Conservation (phyloP, 441 rosid species). For the Erodium moschatum region DNA sequence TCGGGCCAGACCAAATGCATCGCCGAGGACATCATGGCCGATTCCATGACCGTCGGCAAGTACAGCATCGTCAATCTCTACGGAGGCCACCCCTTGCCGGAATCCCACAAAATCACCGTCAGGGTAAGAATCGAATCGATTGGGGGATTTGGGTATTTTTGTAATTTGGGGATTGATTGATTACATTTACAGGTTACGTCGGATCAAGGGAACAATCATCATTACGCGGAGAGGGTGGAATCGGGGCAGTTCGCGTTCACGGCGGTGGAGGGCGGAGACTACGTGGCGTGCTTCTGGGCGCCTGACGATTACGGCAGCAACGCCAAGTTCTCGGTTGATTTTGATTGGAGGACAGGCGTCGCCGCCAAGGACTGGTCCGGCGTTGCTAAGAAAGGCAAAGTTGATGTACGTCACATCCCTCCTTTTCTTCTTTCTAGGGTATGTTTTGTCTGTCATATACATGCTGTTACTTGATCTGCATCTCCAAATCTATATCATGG, state of each 20-base stretch:
- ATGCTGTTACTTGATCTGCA: too few relatives aligned
- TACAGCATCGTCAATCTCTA: constrained; percentile 44
- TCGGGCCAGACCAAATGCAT: constrained; percentile 67
- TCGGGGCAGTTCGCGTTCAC: constrained; percentile 55
- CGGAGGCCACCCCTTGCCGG: constrained; percentile 44
- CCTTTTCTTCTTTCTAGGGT: too few relatives aligned
- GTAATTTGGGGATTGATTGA: background rate
- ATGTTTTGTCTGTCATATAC: too few relatives aligned
- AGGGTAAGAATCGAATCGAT: constrained; percentile 30
- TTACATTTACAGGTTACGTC: constrained; percentile 44
- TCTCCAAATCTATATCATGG: too few relatives aligned
- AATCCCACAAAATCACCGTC: constrained; percentile 48
- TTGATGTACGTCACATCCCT: constrained; percentile 37
- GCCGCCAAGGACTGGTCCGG: constrained; percentile 56
- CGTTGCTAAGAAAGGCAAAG: constrained; percentile 62
- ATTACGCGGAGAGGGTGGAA: constrained; percentile 39
- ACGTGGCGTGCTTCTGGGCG: constrained; percentile 47
- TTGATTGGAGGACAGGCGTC: constrained; percentile 63
- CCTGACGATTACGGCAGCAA: constrained; percentile 35
- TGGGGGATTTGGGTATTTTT: background rate
- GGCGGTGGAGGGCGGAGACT: constrained; percentile 52
- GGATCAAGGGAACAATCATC: constrained; percentile 41
- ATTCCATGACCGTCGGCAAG: constrained; percentile 55
- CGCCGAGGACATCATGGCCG: constrained; percentile 54
- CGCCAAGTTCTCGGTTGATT: constrained; percentile 35